Evolutionary conservation across 2,329 filamentous ascomycete species (phyloP).

Genomic region (Colletotrichum sp.): DNA sequence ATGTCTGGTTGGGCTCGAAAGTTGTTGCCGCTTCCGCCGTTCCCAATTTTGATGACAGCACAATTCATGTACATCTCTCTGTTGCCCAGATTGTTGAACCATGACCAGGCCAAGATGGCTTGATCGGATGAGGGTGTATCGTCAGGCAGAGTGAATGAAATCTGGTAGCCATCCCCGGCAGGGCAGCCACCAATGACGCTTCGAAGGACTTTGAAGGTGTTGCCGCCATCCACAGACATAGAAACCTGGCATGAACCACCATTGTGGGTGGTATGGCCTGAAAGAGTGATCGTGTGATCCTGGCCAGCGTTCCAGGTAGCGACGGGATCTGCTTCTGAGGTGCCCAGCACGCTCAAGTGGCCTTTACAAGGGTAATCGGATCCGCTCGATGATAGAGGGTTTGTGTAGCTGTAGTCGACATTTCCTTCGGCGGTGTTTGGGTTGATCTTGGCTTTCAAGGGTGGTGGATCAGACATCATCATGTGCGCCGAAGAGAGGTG

Average conservation of each 20-base stretch:
- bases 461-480: slow-evolving; percentile 32
- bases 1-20: slow-evolving; percentile 60
- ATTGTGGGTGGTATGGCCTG: slow-evolving; percentile 56
- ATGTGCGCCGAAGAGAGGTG: slow-evolving; percentile 28
- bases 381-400: slow-evolving; percentile 55
- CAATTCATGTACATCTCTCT: slow-evolving; percentile 77
- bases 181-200: slow-evolving; percentile 42
- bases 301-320: slow-evolving; percentile 58
- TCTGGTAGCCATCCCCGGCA: slow-evolving; percentile 29
- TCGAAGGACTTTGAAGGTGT: slow-evolving; percentile 59
- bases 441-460: slow-evolving; percentile 28
- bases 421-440: slow-evolving; percentile 33
- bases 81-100: slow-evolving; percentile 68
- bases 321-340: slow-evolving; percentile 42
- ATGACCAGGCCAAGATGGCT: slow-evolving; percentile 67
- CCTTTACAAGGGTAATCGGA: slow-evolving; percentile 69
- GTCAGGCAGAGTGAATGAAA: slow-evolving; percentile 41
- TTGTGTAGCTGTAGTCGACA: slow-evolving; percentile 62
- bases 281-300: slow-evolving; percentile 57
- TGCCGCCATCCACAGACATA: slow-evolving; percentile 65
- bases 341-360: slow-evolving; percentile 27
- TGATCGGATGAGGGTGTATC: slow-evolving; percentile 50
- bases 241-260: slow-evolving; percentile 70
- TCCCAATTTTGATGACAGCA: slow-evolving; percentile 58
- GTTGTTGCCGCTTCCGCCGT: slow-evolving; percentile 8